phyloP scores from a whole-genome alignment of 352 stramenopile genomes.

The Globisporangium viniferum region DNA sequence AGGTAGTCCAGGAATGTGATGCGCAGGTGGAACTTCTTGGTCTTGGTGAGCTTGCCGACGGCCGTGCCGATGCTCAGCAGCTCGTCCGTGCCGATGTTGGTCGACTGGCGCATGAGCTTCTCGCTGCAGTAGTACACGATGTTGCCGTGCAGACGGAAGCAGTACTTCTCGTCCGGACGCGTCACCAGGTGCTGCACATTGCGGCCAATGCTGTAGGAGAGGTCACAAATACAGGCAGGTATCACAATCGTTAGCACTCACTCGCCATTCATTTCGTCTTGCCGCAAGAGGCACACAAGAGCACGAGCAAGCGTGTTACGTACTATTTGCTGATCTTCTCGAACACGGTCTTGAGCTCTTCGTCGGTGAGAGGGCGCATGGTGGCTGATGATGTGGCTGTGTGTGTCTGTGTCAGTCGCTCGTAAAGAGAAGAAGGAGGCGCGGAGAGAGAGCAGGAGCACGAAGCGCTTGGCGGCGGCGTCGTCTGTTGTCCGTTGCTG shows the following conservation, averaged over 20 bases:
- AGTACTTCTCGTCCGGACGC: constrained; percentile 95
- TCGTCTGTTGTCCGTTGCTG: constrained; percentile 16
- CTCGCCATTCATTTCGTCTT: not conserved
- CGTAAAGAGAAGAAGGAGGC: not conserved
- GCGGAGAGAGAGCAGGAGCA: not conserved
- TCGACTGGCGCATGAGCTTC: constrained; percentile 95
- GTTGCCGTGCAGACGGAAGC: constrained; percentile 97
- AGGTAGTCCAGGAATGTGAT: constrained; percentile 99
- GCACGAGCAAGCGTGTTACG: constrained; percentile 12
- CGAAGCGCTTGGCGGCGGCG: not conserved
- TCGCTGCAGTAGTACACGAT: constrained; percentile 98
- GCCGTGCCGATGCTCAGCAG: constrained; percentile 96
- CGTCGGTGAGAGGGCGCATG: constrained; percentile 98
- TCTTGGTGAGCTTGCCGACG: constrained; percentile 99
- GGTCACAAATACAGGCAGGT: not conserved
- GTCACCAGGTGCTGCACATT: constrained; percentile 98
- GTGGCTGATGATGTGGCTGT: constrained; percentile 3
- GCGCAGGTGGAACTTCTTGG: constrained; percentile 97
- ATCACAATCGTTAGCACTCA: not conserved
- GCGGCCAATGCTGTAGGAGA: constrained; percentile 84
- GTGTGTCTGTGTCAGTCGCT: not conserved
- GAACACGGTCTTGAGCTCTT: constrained; percentile 97
- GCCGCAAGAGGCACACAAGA: not conserved
- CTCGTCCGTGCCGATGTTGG: constrained; percentile 93
- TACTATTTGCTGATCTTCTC: constrained; percentile 98